A percentile compares a stretch with the other conserved stretches of the same genome.
These are phyloP conservation scores for Rhododendron kiyosumense DNA, from an alignment of 148 eudicot genomes.

Conservation along the genomic window DNA sequence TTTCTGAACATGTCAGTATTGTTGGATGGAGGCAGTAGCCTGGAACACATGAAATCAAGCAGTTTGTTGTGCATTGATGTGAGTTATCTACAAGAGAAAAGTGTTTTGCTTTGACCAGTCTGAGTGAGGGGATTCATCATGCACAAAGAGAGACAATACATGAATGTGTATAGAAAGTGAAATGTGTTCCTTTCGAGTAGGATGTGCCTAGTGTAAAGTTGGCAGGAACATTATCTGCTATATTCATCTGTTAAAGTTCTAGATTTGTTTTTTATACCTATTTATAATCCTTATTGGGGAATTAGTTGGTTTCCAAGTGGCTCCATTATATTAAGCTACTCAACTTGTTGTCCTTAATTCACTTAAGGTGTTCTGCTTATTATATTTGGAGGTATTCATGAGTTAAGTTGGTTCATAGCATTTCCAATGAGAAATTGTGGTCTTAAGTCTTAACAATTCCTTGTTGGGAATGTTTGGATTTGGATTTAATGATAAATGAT, in stretches of 20 bases:
- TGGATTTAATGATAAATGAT: background rate
- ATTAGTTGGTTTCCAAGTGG: conserved; percentile 1
- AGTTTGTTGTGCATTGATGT: background rate
- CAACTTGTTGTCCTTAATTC: background rate
- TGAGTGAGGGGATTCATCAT: background rate
- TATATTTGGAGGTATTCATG: background rate
- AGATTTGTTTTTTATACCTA: background rate
- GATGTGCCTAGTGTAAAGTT: background rate
- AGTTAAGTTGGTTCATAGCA: background rate
- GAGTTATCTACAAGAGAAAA: background rate
- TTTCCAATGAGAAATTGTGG: background rate
- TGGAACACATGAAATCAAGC: background rate
- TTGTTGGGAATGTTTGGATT: background rate
- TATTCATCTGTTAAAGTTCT: background rate
- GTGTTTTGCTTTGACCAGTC: background rate
- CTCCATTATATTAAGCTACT: background rate
- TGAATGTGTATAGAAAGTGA: background rate
- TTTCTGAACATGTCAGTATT: background rate
- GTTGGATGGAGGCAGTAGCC: background rate
- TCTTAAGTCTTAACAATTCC: background rate
- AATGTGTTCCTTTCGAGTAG: background rate
- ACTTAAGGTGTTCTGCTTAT: background rate
- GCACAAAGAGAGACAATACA: background rate
- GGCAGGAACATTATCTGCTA: background rate
- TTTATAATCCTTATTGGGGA: background rate